These are phyloP conservation scores for Pythium angustatum DNA, from an alignment of 352 stramenopile species.

Conservation along the genomic window DNA sequence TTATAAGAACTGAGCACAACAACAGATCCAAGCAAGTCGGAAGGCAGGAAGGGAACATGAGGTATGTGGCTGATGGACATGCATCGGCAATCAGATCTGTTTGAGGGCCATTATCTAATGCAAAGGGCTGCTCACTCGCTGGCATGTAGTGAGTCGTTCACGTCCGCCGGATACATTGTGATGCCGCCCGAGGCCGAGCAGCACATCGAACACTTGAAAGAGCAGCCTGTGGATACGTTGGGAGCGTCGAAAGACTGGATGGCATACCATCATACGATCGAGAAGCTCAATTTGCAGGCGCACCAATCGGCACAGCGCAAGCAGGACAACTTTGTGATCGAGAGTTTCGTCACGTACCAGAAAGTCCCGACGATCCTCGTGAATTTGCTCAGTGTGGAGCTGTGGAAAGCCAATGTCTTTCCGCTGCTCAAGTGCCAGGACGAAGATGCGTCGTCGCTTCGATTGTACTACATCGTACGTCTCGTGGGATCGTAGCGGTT, in stretches of 20 bases:
- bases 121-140: not conserved
- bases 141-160: constrained; percentile 23
- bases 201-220: constrained; percentile 71
- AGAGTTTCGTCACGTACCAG: constrained; percentile 90
- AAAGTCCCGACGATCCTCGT: constrained; percentile 88
- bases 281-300: constrained; percentile 94
- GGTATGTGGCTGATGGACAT: not conserved
- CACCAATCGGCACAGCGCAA: constrained; percentile 90
- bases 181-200: constrained; percentile 81
- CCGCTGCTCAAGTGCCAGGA: constrained; percentile 57
- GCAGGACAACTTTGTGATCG: constrained; percentile 94
- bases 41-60: not conserved
- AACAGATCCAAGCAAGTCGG: too few relatives aligned
- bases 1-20: too few relatives aligned
- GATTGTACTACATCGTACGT: constrained; percentile 90
- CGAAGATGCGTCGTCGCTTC: constrained; percentile 62
- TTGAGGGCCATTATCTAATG: not conserved
- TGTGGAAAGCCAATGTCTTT: constrained; percentile 88
- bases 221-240: constrained; percentile 63
- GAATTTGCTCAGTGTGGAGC: constrained; percentile 88
- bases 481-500: not conserved
- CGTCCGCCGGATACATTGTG: constrained; percentile 53
- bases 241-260: constrained; percentile 77
- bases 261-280: constrained; percentile 81
- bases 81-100: not conserved